Conservation (phyloP, 345 rosid genomes). For the Rhodamnia argentea region DNA sequence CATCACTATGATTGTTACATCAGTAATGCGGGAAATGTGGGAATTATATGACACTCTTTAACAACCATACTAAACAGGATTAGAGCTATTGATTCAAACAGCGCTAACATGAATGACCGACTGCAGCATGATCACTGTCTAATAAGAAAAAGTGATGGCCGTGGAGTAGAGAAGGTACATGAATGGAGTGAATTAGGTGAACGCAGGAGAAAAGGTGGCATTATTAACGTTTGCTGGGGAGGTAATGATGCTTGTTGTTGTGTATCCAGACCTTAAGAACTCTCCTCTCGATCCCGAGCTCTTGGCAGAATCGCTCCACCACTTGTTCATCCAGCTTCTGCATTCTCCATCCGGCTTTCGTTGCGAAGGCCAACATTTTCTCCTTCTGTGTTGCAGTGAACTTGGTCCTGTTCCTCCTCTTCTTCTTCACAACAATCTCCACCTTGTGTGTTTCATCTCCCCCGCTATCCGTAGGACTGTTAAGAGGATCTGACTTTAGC, state of each 20-base stretch:
- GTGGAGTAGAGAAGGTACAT: not conserved
- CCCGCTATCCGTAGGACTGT: not conserved
- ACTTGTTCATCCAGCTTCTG: conserved; percentile 37
- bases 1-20: not conserved
- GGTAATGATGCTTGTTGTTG: conserved; percentile 41
- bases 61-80: not conserved
- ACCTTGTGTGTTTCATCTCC: not conserved
- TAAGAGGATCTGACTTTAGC: not conserved
- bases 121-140: not conserved
- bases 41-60: not conserved
- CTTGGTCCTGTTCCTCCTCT: conserved; percentile 62
- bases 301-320: conserved; percentile 47
- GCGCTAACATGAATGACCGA: not conserved
- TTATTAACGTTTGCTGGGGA: not conserved
- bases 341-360: conserved; percentile 45
- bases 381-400: conserved; percentile 56
- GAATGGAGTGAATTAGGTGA: not conserved
- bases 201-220: not conserved
- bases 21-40: not conserved
- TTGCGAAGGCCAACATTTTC: conserved; percentile 52
- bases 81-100: not conserved
- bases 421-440: conserved; percentile 3
- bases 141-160: not conserved
- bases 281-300: conserved; percentile 37
- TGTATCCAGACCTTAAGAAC: conserved; percentile 82